These are phyloP conservation scores for Chrysoporthe austroafricana DNA, from an alignment of 2,329 filamentous ascomycete genomes.

Conservation along the genomic window DNA sequence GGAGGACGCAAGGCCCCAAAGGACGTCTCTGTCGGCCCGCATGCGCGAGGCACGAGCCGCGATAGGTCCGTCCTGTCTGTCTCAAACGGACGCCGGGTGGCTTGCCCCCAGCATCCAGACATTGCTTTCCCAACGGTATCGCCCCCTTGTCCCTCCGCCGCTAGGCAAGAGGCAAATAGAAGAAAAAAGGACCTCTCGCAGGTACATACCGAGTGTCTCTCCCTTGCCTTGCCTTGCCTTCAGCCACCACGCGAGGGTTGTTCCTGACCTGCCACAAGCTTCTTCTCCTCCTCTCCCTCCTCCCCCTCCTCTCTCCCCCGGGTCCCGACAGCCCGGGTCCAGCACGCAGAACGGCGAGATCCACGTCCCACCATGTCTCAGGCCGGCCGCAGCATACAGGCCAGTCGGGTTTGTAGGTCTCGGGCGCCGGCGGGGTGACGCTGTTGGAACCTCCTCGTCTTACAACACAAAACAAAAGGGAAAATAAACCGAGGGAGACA, in stretches of 20 bases:
- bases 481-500: too few relatives aligned
- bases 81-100: background rate
- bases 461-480: too few relatives aligned
- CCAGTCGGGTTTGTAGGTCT: background rate
- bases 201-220: background rate
- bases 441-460: too few relatives aligned
- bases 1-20: too few relatives aligned
- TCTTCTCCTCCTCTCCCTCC: background rate
- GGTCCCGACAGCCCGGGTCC: conserved; percentile 26
- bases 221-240: background rate
- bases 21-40: conserved; percentile 1
- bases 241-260: background rate
- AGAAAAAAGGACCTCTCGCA: background rate
- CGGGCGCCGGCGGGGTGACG: too few relatives aligned
- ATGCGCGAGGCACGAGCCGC: background rate
- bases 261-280: background rate
- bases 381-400: background rate
- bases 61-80: background rate
- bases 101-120: background rate
- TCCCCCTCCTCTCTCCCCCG: background rate
- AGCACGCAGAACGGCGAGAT: conserved; percentile 13
- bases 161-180: background rate
- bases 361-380: conserved; percentile 28
- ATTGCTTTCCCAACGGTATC: background rate
- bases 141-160: background rate